Conservation (phyloP, 352 stramenopile species). For the Halophytophthora polymorphica region DNA sequence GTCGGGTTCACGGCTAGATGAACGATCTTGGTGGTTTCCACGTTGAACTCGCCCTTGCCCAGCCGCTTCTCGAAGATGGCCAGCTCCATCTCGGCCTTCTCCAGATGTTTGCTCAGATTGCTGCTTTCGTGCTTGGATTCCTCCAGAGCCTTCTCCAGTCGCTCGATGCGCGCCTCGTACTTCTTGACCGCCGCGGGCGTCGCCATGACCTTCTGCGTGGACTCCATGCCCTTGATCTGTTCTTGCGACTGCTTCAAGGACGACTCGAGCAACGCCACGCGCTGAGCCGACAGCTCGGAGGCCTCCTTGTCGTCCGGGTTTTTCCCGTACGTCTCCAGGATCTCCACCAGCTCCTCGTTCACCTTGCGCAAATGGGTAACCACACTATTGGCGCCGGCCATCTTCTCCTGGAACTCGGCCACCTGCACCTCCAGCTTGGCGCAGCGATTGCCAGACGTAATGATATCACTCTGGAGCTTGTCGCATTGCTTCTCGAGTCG, state of each 20-base stretch:
- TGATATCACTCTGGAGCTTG: constrained; percentile 46
- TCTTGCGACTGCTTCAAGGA: constrained; percentile 48
- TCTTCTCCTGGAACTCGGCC: constrained; percentile 40
- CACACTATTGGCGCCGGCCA: constrained; percentile 33
- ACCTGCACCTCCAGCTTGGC: constrained; percentile 47
- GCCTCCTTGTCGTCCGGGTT: constrained; percentile 34
- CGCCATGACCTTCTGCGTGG: constrained; percentile 28
- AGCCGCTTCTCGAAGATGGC: constrained; percentile 69
- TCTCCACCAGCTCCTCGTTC: constrained; percentile 59
- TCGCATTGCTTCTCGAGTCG: constrained; percentile 50
- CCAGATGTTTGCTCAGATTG: constrained; percentile 54
- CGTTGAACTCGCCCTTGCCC: constrained; percentile 74
- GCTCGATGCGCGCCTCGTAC: constrained; percentile 45
- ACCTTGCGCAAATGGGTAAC: constrained; percentile 42
- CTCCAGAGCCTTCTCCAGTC: constrained; percentile 43
- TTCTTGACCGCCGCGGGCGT: constrained; percentile 40
- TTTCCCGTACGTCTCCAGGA: constrained; percentile 65
- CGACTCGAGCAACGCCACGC: constrained; percentile 40
- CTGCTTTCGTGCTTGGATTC: constrained; percentile 42
- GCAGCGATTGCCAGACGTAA: constrained; percentile 39
- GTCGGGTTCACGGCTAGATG: constrained; percentile 85
- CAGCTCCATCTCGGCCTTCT: constrained; percentile 62
- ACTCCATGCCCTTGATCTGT: constrained; percentile 42
- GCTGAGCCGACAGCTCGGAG: constrained; percentile 23
- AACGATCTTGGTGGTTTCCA: constrained; percentile 83